phyloP scores from a whole-genome alignment of 805 yeast genomes.

The Saccharomycopsis sp. region DNA sequence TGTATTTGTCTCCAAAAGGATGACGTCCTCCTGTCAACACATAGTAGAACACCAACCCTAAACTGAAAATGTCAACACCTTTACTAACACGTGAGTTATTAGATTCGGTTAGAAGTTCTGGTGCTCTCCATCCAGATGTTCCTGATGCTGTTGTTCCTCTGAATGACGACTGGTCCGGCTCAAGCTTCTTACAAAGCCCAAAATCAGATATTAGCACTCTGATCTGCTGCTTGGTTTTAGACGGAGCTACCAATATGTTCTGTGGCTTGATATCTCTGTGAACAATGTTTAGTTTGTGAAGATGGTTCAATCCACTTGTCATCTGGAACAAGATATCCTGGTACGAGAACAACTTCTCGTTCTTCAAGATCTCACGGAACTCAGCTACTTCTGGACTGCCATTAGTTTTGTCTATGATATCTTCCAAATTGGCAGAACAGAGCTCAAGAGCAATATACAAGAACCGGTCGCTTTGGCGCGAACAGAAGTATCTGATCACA shows the following conservation, averaged over 20 bases:
- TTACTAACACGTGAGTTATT: constrained; percentile 32
- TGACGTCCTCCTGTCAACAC: constrained; percentile 77
- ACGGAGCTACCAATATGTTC: constrained; percentile 19
- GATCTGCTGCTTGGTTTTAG: constrained; percentile 23
- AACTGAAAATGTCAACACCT: constrained; percentile 87
- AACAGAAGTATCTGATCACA: constrained; percentile 87
- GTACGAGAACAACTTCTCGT: constrained; percentile 28
- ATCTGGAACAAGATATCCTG: constrained; percentile 63
- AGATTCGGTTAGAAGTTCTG: constrained; percentile 58
- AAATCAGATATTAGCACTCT: constrained; percentile 88
- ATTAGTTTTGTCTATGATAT: constrained; percentile 55
- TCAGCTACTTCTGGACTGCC: constrained; percentile 32
- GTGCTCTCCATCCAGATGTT: constrained; percentile 98
- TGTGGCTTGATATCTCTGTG: constrained; percentile 71
- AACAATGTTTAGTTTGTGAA: constrained; percentile 85
- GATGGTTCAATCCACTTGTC: constrained; percentile 76
- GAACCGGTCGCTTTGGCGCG: constrained; percentile 84
- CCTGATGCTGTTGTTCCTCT: constrained; percentile 95
- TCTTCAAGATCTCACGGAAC: constrained; percentile 1
- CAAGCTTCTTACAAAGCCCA: constrained; percentile 89
- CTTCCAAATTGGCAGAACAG: constrained; percentile 85
- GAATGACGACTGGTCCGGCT: constrained; percentile 87
- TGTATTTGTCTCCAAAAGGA: constrained; percentile 91
- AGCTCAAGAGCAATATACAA: constrained; percentile 89
- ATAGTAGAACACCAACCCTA: constrained; percentile 92